Percentiles rank a stretch among this genome's conserved stretches.
Evolutionary conservation across 495 filamentous ascomycete genomes (phyloP).

Genomic region (Glutinoglossum americanum): DNA sequence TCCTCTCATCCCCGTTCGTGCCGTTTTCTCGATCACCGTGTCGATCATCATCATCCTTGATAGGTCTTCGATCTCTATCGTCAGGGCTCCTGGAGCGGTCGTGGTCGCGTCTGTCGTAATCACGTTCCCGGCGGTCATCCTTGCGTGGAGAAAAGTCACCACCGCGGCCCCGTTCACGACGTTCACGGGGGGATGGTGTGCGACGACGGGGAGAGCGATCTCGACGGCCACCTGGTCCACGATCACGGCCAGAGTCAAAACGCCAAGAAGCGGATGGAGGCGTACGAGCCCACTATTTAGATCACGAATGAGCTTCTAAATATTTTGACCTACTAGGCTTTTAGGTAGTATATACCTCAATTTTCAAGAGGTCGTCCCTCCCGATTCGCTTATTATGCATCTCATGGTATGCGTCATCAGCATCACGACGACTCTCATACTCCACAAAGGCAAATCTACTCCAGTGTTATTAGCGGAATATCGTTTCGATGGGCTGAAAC

Average conservation of each 20-base stretch:
- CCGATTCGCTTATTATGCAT: constrained; percentile 99
- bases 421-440: constrained; percentile 96
- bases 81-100: constrained; percentile 38
- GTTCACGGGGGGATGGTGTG: constrained; percentile 48
- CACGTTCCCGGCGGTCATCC: constrained; percentile 69
- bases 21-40: constrained; percentile 33
- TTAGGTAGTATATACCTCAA: constrained; percentile 47
- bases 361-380: constrained; percentile 89
- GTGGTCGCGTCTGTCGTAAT: constrained; percentile 45
- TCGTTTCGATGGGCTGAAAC: constrained; percentile 8
- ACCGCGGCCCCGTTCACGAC: constrained; percentile 54
- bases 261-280: constrained; percentile 97
- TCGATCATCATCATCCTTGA: constrained; percentile 27
- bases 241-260: constrained; percentile 71
- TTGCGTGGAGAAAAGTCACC: constrained; percentile 79
- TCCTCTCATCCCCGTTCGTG: constrained; percentile 47
- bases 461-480: constrained; percentile 1
- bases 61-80: constrained; percentile 37
- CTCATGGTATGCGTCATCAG: constrained; percentile 97
- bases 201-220: constrained; percentile 62
- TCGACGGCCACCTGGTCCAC: constrained; percentile 29
- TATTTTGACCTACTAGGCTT: background rate
- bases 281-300: constrained; percentile 78
- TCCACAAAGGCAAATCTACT: constrained; percentile 94
- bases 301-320: background rate